Base-by-base conservation (phyloP, 2,329 filamentous ascomycete species). In the Pseudocercospora vitis region DNA sequence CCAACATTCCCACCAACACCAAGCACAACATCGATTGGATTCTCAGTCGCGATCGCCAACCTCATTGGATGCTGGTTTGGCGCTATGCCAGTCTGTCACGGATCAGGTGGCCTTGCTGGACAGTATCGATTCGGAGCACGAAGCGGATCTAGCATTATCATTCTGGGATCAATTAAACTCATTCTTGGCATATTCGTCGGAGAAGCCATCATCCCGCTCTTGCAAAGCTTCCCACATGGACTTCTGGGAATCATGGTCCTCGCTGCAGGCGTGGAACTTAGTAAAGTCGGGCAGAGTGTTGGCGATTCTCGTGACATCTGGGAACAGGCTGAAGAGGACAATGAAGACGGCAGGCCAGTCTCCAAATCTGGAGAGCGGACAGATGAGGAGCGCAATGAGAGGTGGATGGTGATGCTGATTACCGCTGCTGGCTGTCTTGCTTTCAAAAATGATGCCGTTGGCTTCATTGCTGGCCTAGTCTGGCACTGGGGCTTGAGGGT, bases 1-100 rank as follows among this genome's bases (percentile, higher is more conserved):
- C 89, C 91, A 0, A 55, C 54, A 16, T 65, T 57, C 5, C 72
- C 74, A 1, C 50, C 68, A 0, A 76, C 85, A 0, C 89, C 90
- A 0, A 83, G 83, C 0, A 86, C 90, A 4, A 92, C 89, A 0
- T 78, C 84, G 0, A 78, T 97, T 24, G 92, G 91, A 1, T 70
- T 91, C 55, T 95, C 89, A 50, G 89, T 97, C 3, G 85, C 86
- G 0, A 65, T 78, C 1, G 95, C 96, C 83, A 97, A 97, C 68
- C 75, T 96, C 3, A 70, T 87, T 1, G 87, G 88, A 12, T 91
- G 89, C 65, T 95, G 89, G 88, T 95, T 96, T 65, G 91, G 91
- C 44, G 88, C 87, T 4, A 97, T 96, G 94, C 94, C 92, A 2
- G 85, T 94, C 3, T 97, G 94, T 67, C 94, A 97, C 68, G 92